A percentile compares a stretch with the other conserved stretches of the same genome.
Conservation (phyloP, 768 basidiomycete genomes). For the Daedalea quercina region DNA sequence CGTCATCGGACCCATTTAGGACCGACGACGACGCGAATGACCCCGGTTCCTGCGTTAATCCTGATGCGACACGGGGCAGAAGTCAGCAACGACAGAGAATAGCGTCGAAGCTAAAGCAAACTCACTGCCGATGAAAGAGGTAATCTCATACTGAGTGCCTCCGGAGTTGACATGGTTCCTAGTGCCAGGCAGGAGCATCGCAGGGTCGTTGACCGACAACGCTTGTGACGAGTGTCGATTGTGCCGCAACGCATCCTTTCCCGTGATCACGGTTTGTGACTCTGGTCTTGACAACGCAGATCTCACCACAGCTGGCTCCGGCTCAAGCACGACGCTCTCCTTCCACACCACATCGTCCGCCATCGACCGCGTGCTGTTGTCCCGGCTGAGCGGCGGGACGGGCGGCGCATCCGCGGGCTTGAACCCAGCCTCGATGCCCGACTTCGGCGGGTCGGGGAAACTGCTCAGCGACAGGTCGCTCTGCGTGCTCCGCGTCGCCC, state of each 20-base stretch:
- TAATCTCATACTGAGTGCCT: slow-evolving; percentile 62
- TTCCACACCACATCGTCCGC: background rate
- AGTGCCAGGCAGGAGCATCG: background rate
- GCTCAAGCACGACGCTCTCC: slow-evolving; percentile 9
- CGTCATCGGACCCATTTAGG: background rate
- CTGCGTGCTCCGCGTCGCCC: slow-evolving; percentile 14
- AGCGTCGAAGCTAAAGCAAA: background rate
- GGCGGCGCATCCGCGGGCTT: background rate
- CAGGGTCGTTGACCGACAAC: background rate
- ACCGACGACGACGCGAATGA: slow-evolving; percentile 6
- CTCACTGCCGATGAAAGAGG: slow-evolving; percentile 61
- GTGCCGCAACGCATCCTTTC: slow-evolving; percentile 8
- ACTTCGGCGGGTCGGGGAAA: slow-evolving; percentile 58
- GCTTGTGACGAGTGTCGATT: background rate
- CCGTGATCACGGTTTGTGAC: slow-evolving; percentile 2
- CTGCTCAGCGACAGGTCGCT: slow-evolving; percentile 65
- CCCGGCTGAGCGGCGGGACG: background rate
- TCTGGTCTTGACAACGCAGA: slow-evolving; percentile 11
- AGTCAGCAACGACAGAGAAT: background rate
- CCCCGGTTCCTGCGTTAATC: slow-evolving; percentile 22
- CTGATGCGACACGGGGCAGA: slow-evolving; percentile 15
- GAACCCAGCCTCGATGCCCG: slow-evolving; percentile 8
- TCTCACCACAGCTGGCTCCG: slow-evolving; percentile 19
- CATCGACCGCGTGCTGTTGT: background rate
- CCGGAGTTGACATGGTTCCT: slow-evolving; percentile 30